Evolutionary conservation across 2,329 filamentous ascomycete genomes (phyloP).

Genomic region (Hypoxylon sp.): DNA sequence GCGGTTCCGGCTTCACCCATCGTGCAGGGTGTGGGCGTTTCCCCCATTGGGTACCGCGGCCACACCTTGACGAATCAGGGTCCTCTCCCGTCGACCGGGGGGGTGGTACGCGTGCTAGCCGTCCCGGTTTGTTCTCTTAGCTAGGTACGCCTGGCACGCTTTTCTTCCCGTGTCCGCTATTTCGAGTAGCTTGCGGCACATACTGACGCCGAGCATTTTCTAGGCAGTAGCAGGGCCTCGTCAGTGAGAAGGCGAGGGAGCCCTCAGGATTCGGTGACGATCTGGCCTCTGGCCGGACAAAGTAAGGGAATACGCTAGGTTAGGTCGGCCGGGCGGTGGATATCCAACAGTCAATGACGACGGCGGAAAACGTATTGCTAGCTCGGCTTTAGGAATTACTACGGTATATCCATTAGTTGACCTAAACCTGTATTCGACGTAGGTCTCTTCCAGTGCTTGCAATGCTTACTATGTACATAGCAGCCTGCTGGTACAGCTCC

Average conservation of each 20-base stretch:
- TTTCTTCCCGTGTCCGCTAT: constrained; percentile 15
- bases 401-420: not conserved
- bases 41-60: constrained; percentile 36
- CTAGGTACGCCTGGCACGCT: constrained; percentile 18
- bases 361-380: constrained; percentile 11
- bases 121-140: constrained; percentile 30
- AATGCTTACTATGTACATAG: not conserved
- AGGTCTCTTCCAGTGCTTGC: not conserved
- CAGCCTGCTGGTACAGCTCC: not conserved
- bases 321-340: too few species aligned
- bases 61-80: constrained; percentile 24
- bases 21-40: constrained; percentile 5
- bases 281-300: constrained; percentile 17
- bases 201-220: constrained; percentile 10
- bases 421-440: not conserved
- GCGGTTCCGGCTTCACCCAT: constrained; percentile 45
- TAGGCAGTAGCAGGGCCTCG: constrained; percentile 30
- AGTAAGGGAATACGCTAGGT: not conserved
- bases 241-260: too few species aligned
- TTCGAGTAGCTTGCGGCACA: constrained; percentile 21
- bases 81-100: constrained; percentile 15
- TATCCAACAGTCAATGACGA: constrained; percentile 19
- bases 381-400: constrained; percentile 6
- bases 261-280: constrained; percentile 8
- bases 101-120: constrained; percentile 21